Base-by-base conservation (phyloP, 1,139 yeast genomes). In the Yamadazyma sp. region DNA sequence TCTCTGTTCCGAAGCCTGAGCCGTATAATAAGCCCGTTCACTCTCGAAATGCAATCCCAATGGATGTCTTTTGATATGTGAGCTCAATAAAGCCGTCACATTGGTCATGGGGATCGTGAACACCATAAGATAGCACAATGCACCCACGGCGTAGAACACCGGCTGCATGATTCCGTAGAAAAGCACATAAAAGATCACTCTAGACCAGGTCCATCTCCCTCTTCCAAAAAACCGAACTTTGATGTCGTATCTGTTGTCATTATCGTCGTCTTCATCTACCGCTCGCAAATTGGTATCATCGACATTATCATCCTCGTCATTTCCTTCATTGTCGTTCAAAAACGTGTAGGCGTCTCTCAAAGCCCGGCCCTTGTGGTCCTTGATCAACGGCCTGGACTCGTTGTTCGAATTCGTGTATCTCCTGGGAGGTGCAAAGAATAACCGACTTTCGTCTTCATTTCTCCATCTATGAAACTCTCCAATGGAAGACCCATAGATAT, bases 101-200 rank as follows among this genome's bases (percentile, higher is more conserved):
- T 88, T 88, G 14, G 95, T 82, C 95, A 92, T 89, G 27, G 98
- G 98, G 34, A 92, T 88, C 3, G 96, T 81, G 59, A 92, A 86
- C 1, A 90, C 96, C 27, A 79, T 63, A 28, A 92, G 58, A 96
- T 96, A 92, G 51, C 95, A 78, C 5, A 82, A 38, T 1, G 77
- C 48, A 4, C 86, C 76, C 8, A 88, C 68, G 1, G 75, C 2
- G 25, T 70, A 61, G 21, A 84, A 68, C 4, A 86, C 54, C 1
- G 97, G 97, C 46, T 82, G 86, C 29, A 90, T 57, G 5, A 86
- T 49, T 2, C 76, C 51, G 54, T 90, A 89, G 56, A 82, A 90
- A 52, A 78, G 77, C 3, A 81, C n/a, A 55, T 82, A 92, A 55
- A 89, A 92, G 12, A 82, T 58, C 31, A 90, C 73, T 47, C 98